Conservation (phyloP, 139 green algal genomes). For the Penium margaritaceum region DNA sequence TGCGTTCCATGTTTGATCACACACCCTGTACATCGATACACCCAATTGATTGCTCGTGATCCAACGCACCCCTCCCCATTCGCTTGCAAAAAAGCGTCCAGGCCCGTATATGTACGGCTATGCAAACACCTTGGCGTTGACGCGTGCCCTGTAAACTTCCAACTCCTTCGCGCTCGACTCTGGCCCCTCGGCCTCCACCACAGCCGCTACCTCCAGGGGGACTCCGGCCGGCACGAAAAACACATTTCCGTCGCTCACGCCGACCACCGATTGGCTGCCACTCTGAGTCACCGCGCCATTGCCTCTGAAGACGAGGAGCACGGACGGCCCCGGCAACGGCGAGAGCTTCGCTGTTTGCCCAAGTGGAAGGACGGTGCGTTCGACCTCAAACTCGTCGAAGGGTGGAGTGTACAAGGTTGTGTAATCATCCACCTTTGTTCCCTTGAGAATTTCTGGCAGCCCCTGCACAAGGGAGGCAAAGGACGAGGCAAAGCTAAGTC, state of each 20-base stretch:
- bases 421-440: conserved; percentile 35
- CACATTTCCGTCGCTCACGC: conserved; percentile 21
- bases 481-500: not conserved
- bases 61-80: too few relatives aligned
- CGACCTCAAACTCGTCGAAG: conserved; percentile 85
- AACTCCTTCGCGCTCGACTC: not conserved
- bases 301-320: conserved; percentile 24
- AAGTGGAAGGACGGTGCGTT: conserved; percentile 21
- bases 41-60: too few relatives aligned
- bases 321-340: conserved; percentile 30
- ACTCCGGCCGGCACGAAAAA: conserved; percentile 33
- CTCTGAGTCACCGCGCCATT: conserved; percentile 22
- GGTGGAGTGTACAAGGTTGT: conserved; percentile 66
- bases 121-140: conserved; percentile 8
- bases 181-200: conserved; percentile 13
- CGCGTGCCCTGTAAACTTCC: conserved; percentile 26
- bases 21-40: too few relatives aligned
- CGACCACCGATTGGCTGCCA: not conserved
- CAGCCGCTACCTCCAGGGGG: conserved; percentile 15
- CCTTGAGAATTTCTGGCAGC: conserved; percentile 42
- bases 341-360: conserved; percentile 22
- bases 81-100: too few relatives aligned
- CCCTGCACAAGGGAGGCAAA: conserved; percentile 28
- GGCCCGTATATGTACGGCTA: too few relatives aligned
- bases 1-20: too few relatives aligned